phyloP scores from a whole-genome alignment of 2,329 filamentous ascomycete species.

The Arthrobotrys conoides region DNA sequence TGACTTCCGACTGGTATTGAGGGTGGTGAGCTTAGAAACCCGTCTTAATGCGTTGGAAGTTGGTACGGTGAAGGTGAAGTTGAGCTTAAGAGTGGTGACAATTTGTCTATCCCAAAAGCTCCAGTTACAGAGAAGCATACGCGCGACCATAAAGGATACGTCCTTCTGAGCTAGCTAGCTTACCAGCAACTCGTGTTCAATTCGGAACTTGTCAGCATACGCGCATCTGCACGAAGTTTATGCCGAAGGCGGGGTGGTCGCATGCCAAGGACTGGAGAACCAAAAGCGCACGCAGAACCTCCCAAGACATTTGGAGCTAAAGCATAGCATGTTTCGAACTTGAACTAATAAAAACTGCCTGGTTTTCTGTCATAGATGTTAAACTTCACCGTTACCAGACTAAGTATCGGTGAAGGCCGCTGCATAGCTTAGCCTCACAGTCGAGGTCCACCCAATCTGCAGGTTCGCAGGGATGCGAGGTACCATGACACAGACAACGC shows the following conservation, averaged over 20 bases:
- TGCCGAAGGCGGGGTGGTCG: constrained; percentile 28
- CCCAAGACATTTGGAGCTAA: constrained; percentile 4
- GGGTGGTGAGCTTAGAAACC: background rate
- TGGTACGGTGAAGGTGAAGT: constrained; percentile 10
- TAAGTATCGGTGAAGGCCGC: constrained; percentile 9
- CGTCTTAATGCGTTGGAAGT: constrained; percentile 1
- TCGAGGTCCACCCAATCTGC: constrained; percentile 2
- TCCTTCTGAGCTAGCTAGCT: background rate
- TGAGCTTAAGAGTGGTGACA: background rate
- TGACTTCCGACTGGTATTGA: background rate
- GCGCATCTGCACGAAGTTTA: constrained; percentile 15
- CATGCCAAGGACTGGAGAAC: constrained; percentile 18
- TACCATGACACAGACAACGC: background rate
- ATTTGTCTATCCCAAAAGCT: background rate
- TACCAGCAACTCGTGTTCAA: constrained; percentile 8
- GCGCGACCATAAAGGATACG: constrained; percentile 1
- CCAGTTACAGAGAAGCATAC: background rate
- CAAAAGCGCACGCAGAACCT: constrained; percentile 23
- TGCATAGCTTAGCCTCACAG: too few relatives aligned
- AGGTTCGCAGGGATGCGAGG: background rate
- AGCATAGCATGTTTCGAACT: constrained; percentile 6
- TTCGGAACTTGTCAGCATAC: background rate
- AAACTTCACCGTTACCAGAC: constrained; percentile 14
- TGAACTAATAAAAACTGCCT: background rate
- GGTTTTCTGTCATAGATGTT: background rate